Percentiles rank a stretch among this genome's conserved stretches.
These are phyloP conservation scores for Plectosphaerella plurivora DNA, from an alignment of 2,329 filamentous ascomycete species.

Conservation along the genomic window DNA sequence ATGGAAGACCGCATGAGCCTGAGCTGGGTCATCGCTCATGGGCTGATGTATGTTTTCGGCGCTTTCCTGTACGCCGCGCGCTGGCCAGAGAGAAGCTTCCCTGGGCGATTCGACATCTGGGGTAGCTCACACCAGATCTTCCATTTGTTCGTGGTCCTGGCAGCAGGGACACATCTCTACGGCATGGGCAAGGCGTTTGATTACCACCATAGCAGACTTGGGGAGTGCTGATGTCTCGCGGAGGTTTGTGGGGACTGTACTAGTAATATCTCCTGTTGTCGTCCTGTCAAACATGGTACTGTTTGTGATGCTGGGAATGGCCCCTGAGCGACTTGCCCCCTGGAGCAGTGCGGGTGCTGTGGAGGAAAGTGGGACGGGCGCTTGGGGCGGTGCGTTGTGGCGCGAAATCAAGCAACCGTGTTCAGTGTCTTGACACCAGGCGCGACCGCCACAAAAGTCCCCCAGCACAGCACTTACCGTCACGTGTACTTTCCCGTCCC, in stretches of 20 bases:
- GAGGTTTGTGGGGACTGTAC: too few relatives aligned
- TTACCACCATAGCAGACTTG: conserved; percentile 65
- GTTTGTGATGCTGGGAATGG: too few relatives aligned
- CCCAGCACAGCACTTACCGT: not conserved
- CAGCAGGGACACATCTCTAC: conserved; percentile 75
- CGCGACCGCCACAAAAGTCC: not conserved
- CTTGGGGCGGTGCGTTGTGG: too few relatives aligned
- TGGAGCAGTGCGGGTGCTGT: too few relatives aligned
- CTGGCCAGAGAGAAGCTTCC: conserved; percentile 75
- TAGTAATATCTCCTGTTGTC: too few relatives aligned
- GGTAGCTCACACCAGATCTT: conserved; percentile 96
- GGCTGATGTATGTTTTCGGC: conserved; percentile 78
- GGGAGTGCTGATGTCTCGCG: conserved; percentile 11
- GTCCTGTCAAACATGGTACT: too few relatives aligned
- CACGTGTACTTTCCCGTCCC: not conserved
- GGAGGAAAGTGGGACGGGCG: too few relatives aligned
- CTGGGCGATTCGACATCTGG: conserved; percentile 82
- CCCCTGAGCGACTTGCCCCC: too few relatives aligned
- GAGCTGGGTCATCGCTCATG: conserved; percentile 75
- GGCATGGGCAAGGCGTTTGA: conserved; percentile 84
- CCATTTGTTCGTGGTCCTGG: conserved; percentile 81
- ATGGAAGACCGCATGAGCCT: conserved; percentile 74
- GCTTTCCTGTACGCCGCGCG: conserved; percentile 82
- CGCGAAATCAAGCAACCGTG: too few relatives aligned
- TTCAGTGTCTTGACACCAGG: not conserved